Base-by-base conservation (phyloP, 768 basidiomycete species). In the Auricularia sp. region DNA sequence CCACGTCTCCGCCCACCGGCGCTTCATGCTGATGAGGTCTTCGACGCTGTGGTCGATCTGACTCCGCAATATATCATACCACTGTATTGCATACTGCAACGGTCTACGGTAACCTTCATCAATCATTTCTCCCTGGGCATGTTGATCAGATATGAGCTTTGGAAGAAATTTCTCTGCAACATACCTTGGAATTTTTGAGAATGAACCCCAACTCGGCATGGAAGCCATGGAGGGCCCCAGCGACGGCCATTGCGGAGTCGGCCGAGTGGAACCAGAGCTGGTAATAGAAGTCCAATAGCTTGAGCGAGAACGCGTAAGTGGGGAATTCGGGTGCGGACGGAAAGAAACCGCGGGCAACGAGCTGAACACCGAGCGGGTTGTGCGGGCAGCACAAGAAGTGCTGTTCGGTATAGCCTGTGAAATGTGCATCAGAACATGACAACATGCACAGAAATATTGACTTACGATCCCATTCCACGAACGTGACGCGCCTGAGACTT, bases 191-290 rank as follows among this genome's bases (percentile, higher is more conserved):
- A 42, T 72, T 67, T 0, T 67, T 8, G 1, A 71, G 42, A 3
- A 51, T 29, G 59, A 69, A 77, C 1, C 74, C 74, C 2, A 72
- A 68, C 11, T 67, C 58, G 6, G 42, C 62, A 58, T 79, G 78
- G 59, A 74, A 73, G 0, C 67, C 69, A 29, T 70, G 71, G 2
- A 78, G 66, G 0, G 74, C 72, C 12, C 53, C 47, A 0, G 75
- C 67, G 35, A 74, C 47, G 1, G 69, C 74, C 51, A 72, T 70
- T 44, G 77, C 67, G 3, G 76, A 76, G 63, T 79, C 72, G 21
- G 76, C 78, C 0, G 77, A 76, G 0, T 70, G 65, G 62, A 78
- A 72, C 51, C 79, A 79, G 1, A 78, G 64, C 1, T 72, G 69
- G 0, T 54, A 63, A 62, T 76, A 77, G 62, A 78, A 76, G 1